phyloP scores from a whole-genome alignment of 768 basidiomycete genomes.

The Leccinum barrowsii region DNA sequence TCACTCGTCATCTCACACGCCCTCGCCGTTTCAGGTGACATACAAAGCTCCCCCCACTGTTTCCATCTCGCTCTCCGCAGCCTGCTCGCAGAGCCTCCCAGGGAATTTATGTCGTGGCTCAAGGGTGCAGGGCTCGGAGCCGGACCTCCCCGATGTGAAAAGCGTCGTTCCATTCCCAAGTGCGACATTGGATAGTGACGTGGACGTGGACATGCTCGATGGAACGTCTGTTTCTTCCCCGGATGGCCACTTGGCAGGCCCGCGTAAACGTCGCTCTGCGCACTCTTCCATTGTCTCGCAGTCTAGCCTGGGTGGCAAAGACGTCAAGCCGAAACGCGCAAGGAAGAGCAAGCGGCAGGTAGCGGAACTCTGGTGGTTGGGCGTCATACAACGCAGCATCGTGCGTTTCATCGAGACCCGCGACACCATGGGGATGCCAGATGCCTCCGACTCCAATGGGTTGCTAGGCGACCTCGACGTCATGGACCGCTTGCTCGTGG shows the following conservation, averaged over 20 bases:
- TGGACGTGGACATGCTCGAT: constrained; percentile 28
- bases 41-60: constrained; percentile 38
- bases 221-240: constrained; percentile 16
- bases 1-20: neutral
- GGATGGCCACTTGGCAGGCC: neutral
- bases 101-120: neutral
- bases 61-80: constrained; percentile 36
- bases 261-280: constrained; percentile 34
- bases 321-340: constrained; percentile 28
- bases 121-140: constrained; percentile 7
- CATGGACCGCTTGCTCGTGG: constrained; percentile 33
- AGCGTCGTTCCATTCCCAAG: constrained; percentile 39
- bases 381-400: constrained; percentile 36
- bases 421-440: neutral
- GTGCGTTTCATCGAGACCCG: constrained; percentile 20
- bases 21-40: constrained; percentile 21
- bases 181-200: constrained; percentile 19
- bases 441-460: constrained; percentile 1
- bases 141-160: constrained; percentile 28
- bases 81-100: constrained; percentile 21
- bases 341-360: constrained; percentile 32
- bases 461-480: constrained; percentile 13
- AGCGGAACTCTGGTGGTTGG: constrained; percentile 36
- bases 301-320: constrained; percentile 10
- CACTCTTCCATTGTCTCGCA: constrained; percentile 28